Percentiles rank a stretch among this genome's conserved stretches.
These are phyloP conservation scores for Asparagopsis taxiformis DNA, from an alignment of 31 red algal genomes.

Conservation along the genomic window DNA sequence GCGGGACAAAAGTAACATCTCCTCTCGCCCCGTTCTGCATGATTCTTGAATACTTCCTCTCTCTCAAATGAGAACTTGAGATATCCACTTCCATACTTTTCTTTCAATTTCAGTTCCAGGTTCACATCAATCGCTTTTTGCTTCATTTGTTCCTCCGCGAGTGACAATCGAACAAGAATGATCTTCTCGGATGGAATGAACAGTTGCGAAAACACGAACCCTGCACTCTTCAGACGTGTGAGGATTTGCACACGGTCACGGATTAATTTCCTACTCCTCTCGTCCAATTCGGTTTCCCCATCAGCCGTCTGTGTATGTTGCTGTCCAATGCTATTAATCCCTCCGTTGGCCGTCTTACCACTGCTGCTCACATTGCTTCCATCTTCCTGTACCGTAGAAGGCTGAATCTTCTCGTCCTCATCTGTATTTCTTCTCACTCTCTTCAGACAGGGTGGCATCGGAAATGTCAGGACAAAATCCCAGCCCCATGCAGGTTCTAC, in stretches of 20 bases:
- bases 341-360: no score
- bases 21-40: neutral
- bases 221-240: slow-evolving; percentile 53
- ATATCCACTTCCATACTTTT: slow-evolving; percentile 69
- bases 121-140: slow-evolving; percentile 44
- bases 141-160: slow-evolving; percentile 55
- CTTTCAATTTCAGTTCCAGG: slow-evolving; percentile 47
- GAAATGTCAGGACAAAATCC: slow-evolving; percentile 70
- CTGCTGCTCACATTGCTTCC: no score
- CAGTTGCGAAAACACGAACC: slow-evolving; percentile 84
- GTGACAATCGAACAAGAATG: slow-evolving; percentile 60
- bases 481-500: slow-evolving; percentile 66
- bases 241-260: slow-evolving; percentile 65
- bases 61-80: slow-evolving; percentile 34
- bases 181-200: slow-evolving; percentile 39
- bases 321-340: no score
- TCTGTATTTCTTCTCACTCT: neutral
- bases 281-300: neutral
- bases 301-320: no score
- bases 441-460: slow-evolving; percentile 14
- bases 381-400: neutral
- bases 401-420: neutral
- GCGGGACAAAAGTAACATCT: slow-evolving; percentile 65
- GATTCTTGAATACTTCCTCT: slow-evolving; percentile 54
- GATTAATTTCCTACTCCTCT: slow-evolving; percentile 12